Conservation (phyloP, 2,329 filamentous ascomycete species). For the Aspergillus aculeatus region DNA sequence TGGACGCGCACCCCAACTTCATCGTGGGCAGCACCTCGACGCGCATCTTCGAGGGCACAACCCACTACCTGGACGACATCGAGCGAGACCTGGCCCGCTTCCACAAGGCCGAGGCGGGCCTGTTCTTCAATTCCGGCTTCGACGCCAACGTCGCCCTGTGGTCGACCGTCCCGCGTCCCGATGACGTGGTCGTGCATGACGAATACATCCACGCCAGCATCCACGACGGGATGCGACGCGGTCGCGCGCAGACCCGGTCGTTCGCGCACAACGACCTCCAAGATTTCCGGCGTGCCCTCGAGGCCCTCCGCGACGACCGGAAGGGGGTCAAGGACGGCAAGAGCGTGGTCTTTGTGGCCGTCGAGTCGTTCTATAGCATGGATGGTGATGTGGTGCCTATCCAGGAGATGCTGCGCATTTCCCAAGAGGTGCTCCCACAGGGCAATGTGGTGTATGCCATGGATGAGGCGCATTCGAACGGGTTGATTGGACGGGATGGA, state of each 20-base stretch:
- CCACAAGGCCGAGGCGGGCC: conserved; percentile 50
- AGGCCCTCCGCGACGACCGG: conserved; percentile 19
- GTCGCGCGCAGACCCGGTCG: conserved; percentile 21
- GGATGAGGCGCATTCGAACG: conserved; percentile 18
- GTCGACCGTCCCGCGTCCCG: conserved; percentile 50
- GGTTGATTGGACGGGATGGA: conserved; percentile 14
- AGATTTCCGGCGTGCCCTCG: conserved; percentile 31
- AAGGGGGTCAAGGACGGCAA: neutral
- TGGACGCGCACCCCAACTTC: neutral
- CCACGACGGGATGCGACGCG: conserved; percentile 62
- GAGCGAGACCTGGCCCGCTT: neutral
- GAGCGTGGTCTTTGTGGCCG: conserved; percentile 25
- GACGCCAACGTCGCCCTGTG: conserved; percentile 50
- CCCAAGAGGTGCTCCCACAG: conserved; percentile 10
- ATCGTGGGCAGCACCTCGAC: neutral
- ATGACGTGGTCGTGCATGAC: conserved; percentile 62
- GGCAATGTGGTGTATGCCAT: conserved; percentile 23
- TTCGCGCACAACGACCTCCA: conserved; percentile 47
- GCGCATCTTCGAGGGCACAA: neutral
- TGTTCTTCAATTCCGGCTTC: conserved; percentile 52
- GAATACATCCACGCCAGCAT: conserved; percentile 68
- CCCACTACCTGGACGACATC: neutral
- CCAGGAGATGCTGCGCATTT: conserved; percentile 13
- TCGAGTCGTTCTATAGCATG: conserved; percentile 50
- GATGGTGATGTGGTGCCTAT: conserved; percentile 44